phyloP scores from a whole-genome alignment of 768 basidiomycete genomes.

The Tubosaeta sp. region DNA sequence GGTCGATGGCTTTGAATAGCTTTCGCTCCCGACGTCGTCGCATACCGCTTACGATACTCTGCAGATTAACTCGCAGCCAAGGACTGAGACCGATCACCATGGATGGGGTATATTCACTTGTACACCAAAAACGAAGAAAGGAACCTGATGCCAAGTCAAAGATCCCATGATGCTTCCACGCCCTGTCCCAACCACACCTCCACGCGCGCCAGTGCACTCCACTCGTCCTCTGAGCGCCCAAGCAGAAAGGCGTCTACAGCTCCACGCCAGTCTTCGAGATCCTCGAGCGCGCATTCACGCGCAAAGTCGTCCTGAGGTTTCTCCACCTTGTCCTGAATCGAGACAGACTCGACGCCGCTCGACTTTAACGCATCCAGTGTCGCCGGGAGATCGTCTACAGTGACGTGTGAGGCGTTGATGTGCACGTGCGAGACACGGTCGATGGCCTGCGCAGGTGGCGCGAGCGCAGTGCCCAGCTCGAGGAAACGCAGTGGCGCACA shows the following conservation, averaged over 20 bases:
- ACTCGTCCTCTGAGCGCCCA: slow-evolving; percentile 11
- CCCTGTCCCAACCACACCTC: slow-evolving; percentile 15
- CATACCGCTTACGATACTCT: too few species aligned
- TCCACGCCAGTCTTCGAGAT: slow-evolving; percentile 26
- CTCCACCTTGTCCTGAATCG: slow-evolving; percentile 10
- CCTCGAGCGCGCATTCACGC: slow-evolving; percentile 29
- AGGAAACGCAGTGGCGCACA: slow-evolving; percentile 21
- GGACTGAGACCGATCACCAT: not conserved
- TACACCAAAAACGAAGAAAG: not conserved
- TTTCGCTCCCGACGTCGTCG: too few species aligned
- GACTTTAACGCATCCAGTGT: slow-evolving; percentile 17
- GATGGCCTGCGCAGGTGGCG: not conserved
- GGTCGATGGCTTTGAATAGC: too few species aligned
- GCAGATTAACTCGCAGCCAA: not conserved
- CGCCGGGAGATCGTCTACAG: slow-evolving; percentile 18
- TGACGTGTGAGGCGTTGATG: slow-evolving; percentile 26
- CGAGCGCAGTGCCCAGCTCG: slow-evolving; percentile 22
- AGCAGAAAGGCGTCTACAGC: slow-evolving; percentile 20
- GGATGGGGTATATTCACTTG: not conserved
- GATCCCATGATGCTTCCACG: slow-evolving; percentile 19
- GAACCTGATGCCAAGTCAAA: slow-evolving; percentile 8
- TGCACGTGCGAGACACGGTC: slow-evolving; percentile 20
- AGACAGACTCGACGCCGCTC: slow-evolving; percentile 20
- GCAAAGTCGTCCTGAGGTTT: slow-evolving; percentile 22
- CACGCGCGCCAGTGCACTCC: slow-evolving; percentile 15